phyloP scores from a whole-genome alignment of 1,284 basidiomycete genomes.

The Pascua guehoae region DNA sequence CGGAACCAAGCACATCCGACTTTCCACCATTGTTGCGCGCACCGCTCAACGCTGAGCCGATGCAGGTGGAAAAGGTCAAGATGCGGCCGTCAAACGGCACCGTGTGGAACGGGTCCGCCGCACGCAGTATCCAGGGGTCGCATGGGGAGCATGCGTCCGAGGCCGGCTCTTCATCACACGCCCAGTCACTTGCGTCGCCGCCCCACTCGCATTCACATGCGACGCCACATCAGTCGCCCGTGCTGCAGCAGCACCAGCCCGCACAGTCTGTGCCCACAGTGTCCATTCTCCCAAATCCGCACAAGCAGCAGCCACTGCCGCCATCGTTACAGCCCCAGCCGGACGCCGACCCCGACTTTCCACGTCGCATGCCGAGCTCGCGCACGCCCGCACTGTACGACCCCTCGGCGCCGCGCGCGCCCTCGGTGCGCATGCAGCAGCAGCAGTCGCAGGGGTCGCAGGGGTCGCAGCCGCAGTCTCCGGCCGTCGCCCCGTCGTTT shows the following conservation, averaged over 20 bases:
- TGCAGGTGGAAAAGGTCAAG: constrained; percentile 43
- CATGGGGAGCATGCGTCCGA: not conserved
- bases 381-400: constrained; percentile 31
- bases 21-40: constrained; percentile 35
- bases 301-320: not conserved
- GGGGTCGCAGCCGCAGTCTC: not conserved
- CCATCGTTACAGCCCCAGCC: not conserved
- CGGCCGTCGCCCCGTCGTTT: not conserved
- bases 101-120: constrained; percentile 32
- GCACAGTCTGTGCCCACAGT: not conserved
- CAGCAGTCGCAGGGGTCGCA: not conserved
- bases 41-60: constrained; percentile 35
- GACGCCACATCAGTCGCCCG: not conserved
- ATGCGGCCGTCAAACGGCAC: constrained; percentile 17
- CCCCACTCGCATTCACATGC: constrained; percentile 1
- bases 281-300: constrained; percentile 12
- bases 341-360: constrained; percentile 35
- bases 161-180: not conserved
- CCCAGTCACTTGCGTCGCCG: not conserved
- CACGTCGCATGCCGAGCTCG: constrained; percentile 24
- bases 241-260: constrained; percentile 2
- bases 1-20: constrained; percentile 25
- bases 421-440: not conserved
- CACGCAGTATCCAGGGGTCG: constrained; percentile 10
- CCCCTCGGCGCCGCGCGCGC: constrained; percentile 23